Conservation (phyloP, 2,329 filamentous ascomycete genomes). For the Neofusicoccum umdonicola region DNA sequence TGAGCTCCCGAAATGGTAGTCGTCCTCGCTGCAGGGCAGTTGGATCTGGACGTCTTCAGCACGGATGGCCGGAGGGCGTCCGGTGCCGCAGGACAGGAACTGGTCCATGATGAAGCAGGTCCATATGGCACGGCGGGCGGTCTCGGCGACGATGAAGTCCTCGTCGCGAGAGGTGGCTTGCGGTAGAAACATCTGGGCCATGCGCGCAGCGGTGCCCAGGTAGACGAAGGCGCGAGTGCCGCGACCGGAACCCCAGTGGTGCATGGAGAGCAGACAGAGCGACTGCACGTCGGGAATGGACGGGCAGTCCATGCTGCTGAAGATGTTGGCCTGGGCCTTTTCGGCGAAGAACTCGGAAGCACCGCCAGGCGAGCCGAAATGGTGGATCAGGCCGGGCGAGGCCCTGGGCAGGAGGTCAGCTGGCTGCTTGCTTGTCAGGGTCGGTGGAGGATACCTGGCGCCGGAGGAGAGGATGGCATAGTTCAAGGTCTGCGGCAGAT, state of each 20-base stretch:
- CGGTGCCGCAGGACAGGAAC: constrained; percentile 3
- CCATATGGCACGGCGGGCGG: constrained; percentile 10
- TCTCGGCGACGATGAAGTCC: constrained; percentile 7
- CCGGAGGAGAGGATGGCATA: constrained; percentile 10
- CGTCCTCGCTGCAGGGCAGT: constrained; percentile 8
- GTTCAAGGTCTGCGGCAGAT: constrained; percentile 2
- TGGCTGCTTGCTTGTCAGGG: too few species aligned
- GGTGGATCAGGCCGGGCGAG: constrained; percentile 10
- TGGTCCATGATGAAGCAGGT: constrained; percentile 16
- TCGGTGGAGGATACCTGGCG: neutral
- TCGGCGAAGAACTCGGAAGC: constrained; percentile 14
- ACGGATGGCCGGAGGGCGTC: neutral
- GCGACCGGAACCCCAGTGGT: constrained; percentile 14
- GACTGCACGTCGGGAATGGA: constrained; percentile 13
- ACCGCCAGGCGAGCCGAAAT: constrained; percentile 2
- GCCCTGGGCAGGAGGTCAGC: neutral
- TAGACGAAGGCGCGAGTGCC: constrained; percentile 1
- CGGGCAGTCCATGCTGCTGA: constrained; percentile 8
- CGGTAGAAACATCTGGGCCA: constrained; percentile 12
- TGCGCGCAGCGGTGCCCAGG: constrained; percentile 11
- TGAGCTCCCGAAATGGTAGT: constrained; percentile 9
- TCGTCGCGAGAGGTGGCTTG: constrained; percentile 6
- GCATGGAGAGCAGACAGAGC: constrained; percentile 4
- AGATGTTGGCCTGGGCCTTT: constrained; percentile 5
- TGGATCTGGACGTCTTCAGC: neutral